Conservation (phyloP, 495 filamentous ascomycete genomes). For the Neurospora cerealis region DNA sequence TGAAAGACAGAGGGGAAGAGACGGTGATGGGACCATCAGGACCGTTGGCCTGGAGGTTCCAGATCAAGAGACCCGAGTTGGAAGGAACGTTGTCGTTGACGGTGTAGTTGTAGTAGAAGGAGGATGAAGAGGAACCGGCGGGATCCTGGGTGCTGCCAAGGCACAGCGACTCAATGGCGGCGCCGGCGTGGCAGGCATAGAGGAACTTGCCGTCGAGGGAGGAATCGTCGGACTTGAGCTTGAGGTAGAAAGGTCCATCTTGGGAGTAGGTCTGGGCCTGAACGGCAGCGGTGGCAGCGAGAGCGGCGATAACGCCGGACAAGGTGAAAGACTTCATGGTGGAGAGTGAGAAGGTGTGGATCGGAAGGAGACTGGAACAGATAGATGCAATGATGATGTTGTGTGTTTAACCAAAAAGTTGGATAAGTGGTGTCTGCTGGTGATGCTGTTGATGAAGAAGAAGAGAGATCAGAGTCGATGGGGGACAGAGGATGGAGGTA, state of each 20-base stretch:
- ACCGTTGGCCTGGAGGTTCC: slow-evolving; percentile 23
- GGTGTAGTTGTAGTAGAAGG: slow-evolving; percentile 34
- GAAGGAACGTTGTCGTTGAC: slow-evolving; percentile 17
- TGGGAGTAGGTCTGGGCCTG: slow-evolving; percentile 27
- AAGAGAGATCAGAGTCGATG: not conserved
- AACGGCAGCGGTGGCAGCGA: slow-evolving; percentile 17
- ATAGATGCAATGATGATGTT: slow-evolving; percentile 1
- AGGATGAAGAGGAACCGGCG: not conserved
- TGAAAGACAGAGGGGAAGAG: slow-evolving; percentile 30
- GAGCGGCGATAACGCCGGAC: slow-evolving; percentile 3
- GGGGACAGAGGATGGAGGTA: not conserved
- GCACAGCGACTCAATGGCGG: slow-evolving; percentile 46
- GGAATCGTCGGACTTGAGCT: slow-evolving; percentile 21
- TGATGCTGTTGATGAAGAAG: not conserved
- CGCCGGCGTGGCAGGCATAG: slow-evolving; percentile 44
- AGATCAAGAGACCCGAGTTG: slow-evolving; percentile 29
- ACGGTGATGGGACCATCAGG: slow-evolving; percentile 19
- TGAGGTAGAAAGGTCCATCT: slow-evolving; percentile 32
- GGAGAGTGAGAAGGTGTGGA: slow-evolving; percentile 4
- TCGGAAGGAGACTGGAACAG: slow-evolving; percentile 1
- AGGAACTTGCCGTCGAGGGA: slow-evolving; percentile 29
- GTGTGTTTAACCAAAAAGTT: not conserved
- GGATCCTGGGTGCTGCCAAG: slow-evolving; percentile 14
- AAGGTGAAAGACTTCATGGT: slow-evolving; percentile 11
- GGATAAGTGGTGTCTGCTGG: slow-evolving; percentile 1